Conservation (phyloP, 805 yeast genomes). For the Ogataea trehalophila region DNA sequence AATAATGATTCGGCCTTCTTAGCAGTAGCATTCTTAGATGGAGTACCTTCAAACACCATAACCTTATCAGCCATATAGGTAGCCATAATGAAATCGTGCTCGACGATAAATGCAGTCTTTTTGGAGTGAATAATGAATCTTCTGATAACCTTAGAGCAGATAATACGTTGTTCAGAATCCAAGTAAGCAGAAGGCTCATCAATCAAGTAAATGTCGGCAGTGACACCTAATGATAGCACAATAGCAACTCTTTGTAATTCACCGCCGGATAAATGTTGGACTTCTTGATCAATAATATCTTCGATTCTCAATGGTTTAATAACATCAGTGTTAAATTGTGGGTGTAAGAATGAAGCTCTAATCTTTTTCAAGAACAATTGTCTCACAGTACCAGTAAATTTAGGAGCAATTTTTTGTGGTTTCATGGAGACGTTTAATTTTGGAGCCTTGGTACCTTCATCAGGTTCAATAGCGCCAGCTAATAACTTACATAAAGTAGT, state of each 20-base stretch:
- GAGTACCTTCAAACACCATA: conserved; percentile 95
- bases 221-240: conserved; percentile 87
- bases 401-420: conserved; percentile 99
- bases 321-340: conserved; percentile 98
- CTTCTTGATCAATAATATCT: conserved; percentile 95
- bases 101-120: conserved; percentile 98
- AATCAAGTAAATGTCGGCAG: conserved; percentile 93
- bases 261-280: conserved; percentile 97
- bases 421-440: conserved; percentile 93
- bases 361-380: conserved; percentile 96
- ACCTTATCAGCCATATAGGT: conserved; percentile 98
- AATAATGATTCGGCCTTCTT: conserved; percentile 87
- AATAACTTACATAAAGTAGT: conserved; percentile 93
- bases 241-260: conserved; percentile 99
- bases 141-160: conserved; percentile 97
- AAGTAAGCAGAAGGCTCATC: conserved; percentile 99
- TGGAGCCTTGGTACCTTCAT: conserved; percentile 74
- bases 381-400: conserved; percentile 97
- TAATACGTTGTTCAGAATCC: conserved; percentile 99
- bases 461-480: conserved; percentile 92
- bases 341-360: conserved; percentile 87
- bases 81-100: conserved; percentile 99
- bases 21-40: conserved; percentile 82
- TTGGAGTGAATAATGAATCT: conserved; percentile 93
- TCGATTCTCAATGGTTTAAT: conserved; percentile 92